These are phyloP conservation scores for Penicillium capsulatum DNA, from an alignment of 2,329 filamentous ascomycete genomes.

Conservation along the genomic window DNA sequence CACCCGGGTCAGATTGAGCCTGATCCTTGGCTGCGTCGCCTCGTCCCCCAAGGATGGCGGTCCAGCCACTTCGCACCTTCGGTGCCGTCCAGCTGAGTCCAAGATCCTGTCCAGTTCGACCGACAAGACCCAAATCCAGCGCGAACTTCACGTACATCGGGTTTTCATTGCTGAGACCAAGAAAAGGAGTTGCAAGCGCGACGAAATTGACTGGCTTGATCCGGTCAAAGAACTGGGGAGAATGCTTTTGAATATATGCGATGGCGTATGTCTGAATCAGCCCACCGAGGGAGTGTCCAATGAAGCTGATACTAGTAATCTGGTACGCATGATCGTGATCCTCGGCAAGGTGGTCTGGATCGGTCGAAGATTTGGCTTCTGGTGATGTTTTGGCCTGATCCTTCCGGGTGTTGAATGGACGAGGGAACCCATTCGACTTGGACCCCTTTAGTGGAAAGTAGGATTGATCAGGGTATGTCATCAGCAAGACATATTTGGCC, in stretches of 20 bases:
- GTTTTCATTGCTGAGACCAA: conserved; percentile 95
- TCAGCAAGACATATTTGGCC: conserved; percentile 80
- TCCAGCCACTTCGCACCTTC: conserved; percentile 80
- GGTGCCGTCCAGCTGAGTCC: conserved; percentile 92
- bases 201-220: conserved; percentile 91
- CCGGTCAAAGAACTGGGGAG: conserved; percentile 78
- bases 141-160: conserved; percentile 96
- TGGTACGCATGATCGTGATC: conserved; percentile 60
- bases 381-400: conserved; percentile 32
- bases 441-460: conserved; percentile 65
- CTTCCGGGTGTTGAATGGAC: conserved; percentile 45
- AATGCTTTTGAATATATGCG: conserved; percentile 95
- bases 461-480: conserved; percentile 92
- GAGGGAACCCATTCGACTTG: conserved; percentile 47
- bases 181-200: conserved; percentile 76
- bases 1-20: conserved; percentile 65
- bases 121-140: conserved; percentile 90
- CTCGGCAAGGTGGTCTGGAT: conserved; percentile 42
- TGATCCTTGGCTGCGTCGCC: conserved; percentile 55
- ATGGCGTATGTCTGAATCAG: conserved; percentile 90
- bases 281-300: conserved; percentile 87
- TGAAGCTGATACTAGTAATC: conserved; percentile 91
- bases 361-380: conserved; percentile 32
- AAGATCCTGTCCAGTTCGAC: conserved; percentile 91
- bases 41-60: conserved; percentile 76